Evolutionary conservation across 441 rosid species (phyloP), one percentile per base, ranked within the genome.

Genomic region (Capsella rubella): DNA sequence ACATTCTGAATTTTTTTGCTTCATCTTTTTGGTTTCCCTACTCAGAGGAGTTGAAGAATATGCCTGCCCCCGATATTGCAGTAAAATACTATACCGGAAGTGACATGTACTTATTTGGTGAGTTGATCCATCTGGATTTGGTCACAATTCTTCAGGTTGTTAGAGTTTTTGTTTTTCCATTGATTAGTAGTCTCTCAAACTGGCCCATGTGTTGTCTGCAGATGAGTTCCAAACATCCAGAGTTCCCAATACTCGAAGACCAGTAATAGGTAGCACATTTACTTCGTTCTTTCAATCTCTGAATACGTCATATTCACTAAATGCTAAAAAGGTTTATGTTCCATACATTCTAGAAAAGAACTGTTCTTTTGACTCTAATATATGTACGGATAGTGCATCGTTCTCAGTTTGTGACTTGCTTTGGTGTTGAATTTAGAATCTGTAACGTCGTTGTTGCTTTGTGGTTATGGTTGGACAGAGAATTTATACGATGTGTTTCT

Each of bases 191-290:
- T 66, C 59, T 66, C 68, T 58, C 3, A 59, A 34, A 59, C 4
- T 67, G 28, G 9, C 28, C 11, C 15, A 16, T 18, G 14, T 14
- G 39, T 75, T 81, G 51, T 69, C 31, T 34, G 40, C 89, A 94
- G 99, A 94, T 84, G 97, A 94, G 78, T 94, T 94, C 72, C 99
- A 92, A 85, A 94, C 97, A 57, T 81, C 89, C 27, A 88, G 97
- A 83, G 76, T 83, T 67, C 97, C 97, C 47, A 67, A 84, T 69
- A 75, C 99, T 18, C 89, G 97, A 71, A 89, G 99, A 73, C 97
- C 99, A 39, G 82, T 79, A 81, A 94, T 94, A 82, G 93, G 99
- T 91, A 74, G 47, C 64, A 2, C n/a, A 46, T 27, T 50, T 18
- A 13, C 12, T 14, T 40, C 45, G 4, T 21, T 73, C 52, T 34